These are phyloP conservation scores for Albifimbria verrucaria DNA, from an alignment of 2,329 filamentous ascomycete species.

Conservation along the genomic window DNA sequence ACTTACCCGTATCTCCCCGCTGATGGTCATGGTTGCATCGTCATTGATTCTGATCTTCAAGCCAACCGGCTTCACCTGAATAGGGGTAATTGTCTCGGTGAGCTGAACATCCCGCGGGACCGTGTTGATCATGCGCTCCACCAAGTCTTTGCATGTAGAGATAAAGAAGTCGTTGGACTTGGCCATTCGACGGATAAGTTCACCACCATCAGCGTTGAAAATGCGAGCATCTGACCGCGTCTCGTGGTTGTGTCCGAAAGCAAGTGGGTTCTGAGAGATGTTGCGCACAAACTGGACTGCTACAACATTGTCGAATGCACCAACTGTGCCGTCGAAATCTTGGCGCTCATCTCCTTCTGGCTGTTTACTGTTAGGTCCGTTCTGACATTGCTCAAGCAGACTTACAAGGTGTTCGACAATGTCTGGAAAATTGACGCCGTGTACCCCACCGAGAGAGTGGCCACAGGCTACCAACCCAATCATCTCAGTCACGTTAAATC, in stretches of 20 bases:
- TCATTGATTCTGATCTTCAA: conserved; percentile 8
- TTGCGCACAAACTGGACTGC: conserved; percentile 17
- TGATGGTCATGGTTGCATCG: conserved; percentile 9
- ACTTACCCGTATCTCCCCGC: conserved; percentile 7
- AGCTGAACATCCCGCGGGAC: conserved; percentile 9
- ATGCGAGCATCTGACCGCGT: conserved; percentile 17
- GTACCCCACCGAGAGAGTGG: conserved; percentile 21
- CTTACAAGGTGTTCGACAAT: conserved; percentile 16
- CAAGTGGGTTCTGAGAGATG: conserved; percentile 16
- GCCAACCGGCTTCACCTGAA: conserved; percentile 8
- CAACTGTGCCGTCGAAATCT: conserved; percentile 6
- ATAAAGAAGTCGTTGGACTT: conserved; percentile 10
- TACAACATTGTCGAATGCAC: conserved; percentile 16
- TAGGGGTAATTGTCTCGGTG: conserved; percentile 6
- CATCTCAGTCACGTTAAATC: conserved; percentile 20
- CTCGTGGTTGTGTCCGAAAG: conserved; percentile 16
- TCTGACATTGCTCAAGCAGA: no score
- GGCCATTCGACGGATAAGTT: conserved; percentile 13
- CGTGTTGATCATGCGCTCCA: conserved; percentile 12
- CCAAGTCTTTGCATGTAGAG: conserved; percentile 6
- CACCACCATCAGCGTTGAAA: conserved; percentile 16
- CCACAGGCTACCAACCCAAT: conserved; percentile 21
- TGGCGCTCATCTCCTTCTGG: background rate
- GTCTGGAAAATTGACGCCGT: conserved; percentile 19
- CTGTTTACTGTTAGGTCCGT: no score